phyloP scores from a whole-genome alignment of 129 eudicot species.

The Gnaphalium uliginosum region DNA sequence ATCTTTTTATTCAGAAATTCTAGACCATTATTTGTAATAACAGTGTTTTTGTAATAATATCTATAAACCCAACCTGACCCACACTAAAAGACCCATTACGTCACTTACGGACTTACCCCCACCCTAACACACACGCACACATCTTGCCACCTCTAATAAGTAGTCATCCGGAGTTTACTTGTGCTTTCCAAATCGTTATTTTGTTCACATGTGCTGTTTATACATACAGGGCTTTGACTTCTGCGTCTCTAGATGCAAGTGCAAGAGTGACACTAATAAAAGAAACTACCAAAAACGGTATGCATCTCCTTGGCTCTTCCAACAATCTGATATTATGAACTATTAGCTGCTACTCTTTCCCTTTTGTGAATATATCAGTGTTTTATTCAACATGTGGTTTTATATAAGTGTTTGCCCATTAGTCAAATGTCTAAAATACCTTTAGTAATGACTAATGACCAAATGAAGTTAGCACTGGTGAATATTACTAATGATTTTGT shows the following conservation, averaged over 20 bases:
- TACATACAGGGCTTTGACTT: constrained; percentile 61
- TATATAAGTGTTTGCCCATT: too few species aligned
- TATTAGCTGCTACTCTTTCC: neutral
- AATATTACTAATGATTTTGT: too few species aligned
- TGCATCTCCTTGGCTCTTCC: constrained; percentile 7
- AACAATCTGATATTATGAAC: neutral
- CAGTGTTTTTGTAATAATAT: too few species aligned
- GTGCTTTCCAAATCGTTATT: neutral
- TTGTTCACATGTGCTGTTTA: constrained; percentile 8
- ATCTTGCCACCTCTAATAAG: neutral
- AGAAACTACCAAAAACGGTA: constrained; percentile 64
- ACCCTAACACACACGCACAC: too few species aligned
- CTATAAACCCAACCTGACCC: neutral
- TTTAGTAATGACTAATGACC: neutral
- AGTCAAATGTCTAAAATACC: neutral
- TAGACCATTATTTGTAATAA: neutral
- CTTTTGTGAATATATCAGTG: neutral
- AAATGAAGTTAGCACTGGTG: too few species aligned
- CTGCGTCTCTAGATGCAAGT: constrained; percentile 80
- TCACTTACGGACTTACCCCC: too few species aligned
- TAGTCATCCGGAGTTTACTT: neutral
- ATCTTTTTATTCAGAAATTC: neutral
- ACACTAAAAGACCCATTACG: neutral
- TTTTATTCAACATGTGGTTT: neutral
- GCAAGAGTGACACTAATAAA: constrained; percentile 71